Evolutionary conservation across 2,329 filamentous ascomycete species (phyloP).

Genomic region (Colletotrichum gigasporum): DNA sequence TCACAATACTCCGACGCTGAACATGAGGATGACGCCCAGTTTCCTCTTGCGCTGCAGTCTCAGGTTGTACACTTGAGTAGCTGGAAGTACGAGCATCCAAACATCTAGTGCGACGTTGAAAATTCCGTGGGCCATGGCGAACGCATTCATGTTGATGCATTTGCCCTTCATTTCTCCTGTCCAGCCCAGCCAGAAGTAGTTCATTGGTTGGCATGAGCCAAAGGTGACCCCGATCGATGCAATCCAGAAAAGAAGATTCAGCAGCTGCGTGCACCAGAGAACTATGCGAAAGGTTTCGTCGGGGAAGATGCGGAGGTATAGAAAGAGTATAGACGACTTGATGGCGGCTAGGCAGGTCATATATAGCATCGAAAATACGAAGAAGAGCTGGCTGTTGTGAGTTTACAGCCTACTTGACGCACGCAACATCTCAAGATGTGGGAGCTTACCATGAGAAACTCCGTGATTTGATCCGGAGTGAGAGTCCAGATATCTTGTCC

Average conservation of each 20-base stretch:
- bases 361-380: constrained; percentile 45
- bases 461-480: constrained; percentile 38
- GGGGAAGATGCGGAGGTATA: constrained; percentile 49
- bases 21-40: constrained; percentile 47
- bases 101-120: constrained; percentile 56
- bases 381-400: constrained; percentile 44
- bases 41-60: constrained; percentile 46
- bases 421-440: too few species aligned
- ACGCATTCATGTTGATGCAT: constrained; percentile 48
- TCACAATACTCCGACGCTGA: constrained; percentile 41
- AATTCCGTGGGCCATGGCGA: constrained; percentile 49
- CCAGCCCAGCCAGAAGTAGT: constrained; percentile 53
- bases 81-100: constrained; percentile 51
- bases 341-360: constrained; percentile 43
- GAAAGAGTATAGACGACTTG: constrained; percentile 46
- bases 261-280: constrained; percentile 34
- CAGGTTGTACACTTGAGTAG: constrained; percentile 44
- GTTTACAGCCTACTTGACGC: constrained; percentile 31
- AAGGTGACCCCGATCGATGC: constrained; percentile 45
- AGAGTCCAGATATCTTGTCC: constrained; percentile 37
- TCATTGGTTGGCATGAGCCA: constrained; percentile 51
- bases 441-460: constrained; percentile 6
- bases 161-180: constrained; percentile 37
- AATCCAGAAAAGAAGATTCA: constrained; percentile 16
- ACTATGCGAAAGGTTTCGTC: constrained; percentile 35